A percentile compares a stretch with the other conserved stretches of the same genome.
Conservation (phyloP, 2,329 filamentous ascomycete genomes). For the Aspergillus tamarii region DNA sequence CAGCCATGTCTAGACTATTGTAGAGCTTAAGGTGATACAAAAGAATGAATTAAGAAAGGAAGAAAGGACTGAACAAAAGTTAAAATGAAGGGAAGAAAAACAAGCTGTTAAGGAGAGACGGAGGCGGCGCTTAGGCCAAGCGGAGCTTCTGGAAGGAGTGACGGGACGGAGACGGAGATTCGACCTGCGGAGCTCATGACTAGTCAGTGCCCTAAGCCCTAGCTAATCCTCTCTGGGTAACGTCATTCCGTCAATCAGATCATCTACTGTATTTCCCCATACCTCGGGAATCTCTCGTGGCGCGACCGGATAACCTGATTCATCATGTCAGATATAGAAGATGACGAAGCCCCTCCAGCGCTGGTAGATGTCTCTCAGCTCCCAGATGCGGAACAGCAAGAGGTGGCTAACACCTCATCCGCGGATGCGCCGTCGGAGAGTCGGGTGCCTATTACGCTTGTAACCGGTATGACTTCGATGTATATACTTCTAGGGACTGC, state of each 20-base stretch:
- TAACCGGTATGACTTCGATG: conserved; percentile 46
- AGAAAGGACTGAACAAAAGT: neutral
- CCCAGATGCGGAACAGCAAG: conserved; percentile 27
- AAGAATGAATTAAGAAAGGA: neutral
- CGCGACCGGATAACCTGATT: neutral
- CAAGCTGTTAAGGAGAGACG: conserved; percentile 9
- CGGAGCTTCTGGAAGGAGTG: conserved; percentile 19
- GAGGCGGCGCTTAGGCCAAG: conserved; percentile 16
- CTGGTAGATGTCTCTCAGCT: conserved; percentile 44
- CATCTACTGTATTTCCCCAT: neutral
- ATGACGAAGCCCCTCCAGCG: conserved; percentile 50
- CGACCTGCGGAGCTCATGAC: conserved; percentile 29
- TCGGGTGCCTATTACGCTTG: conserved; percentile 55
- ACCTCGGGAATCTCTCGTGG: conserved; percentile 8
- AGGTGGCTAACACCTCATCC: conserved; percentile 20
- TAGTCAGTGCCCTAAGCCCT: conserved; percentile 39
- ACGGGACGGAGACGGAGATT: conserved; percentile 1
- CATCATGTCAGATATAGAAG: conserved; percentile 32
- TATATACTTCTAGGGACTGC: conserved; percentile 8
- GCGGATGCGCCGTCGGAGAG: conserved; percentile 29
- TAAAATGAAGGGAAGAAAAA: conserved; percentile 6
- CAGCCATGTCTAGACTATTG: conserved; percentile 42
- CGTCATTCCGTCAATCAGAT: conserved; percentile 23
- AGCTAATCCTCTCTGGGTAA: conserved; percentile 24
- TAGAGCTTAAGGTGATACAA: conserved; percentile 18